These are phyloP conservation scores for Rhizopus sp. DNA, from an alignment of 371 early-diverging fungal genomes.

Conservation along the genomic window DNA sequence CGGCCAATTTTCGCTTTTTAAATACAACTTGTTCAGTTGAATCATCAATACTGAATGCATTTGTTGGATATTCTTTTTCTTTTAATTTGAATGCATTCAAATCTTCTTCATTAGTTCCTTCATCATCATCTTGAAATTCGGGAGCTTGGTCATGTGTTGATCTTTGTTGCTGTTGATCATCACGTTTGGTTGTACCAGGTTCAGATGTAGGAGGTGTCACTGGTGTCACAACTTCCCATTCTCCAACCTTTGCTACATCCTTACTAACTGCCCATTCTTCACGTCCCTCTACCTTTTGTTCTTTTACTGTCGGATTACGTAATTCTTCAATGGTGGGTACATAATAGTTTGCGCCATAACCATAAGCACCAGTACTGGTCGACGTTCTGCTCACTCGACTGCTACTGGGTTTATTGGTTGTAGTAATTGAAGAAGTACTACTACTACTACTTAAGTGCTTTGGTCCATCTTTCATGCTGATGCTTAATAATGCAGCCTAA, in stretches of 20 bases:
- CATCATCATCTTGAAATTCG: constrained; percentile 52
- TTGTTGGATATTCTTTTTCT: constrained; percentile 52
- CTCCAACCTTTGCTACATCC: constrained; percentile 36
- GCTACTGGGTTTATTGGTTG: not conserved
- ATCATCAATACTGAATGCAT: constrained; percentile 24
- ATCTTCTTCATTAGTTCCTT: constrained; percentile 51
- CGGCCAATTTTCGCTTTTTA: constrained; percentile 54
- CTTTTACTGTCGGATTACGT: constrained; percentile 14
- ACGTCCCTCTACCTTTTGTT: constrained; percentile 21
- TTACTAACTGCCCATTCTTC: constrained; percentile 43
- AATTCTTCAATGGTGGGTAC: constrained; percentile 23
- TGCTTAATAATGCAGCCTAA: constrained; percentile 13
- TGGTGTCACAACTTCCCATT: constrained; percentile 42
- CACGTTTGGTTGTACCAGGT: constrained; percentile 5
- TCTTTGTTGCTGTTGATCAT: constrained; percentile 14
- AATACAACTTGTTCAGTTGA: constrained; percentile 35
- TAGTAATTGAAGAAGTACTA: not conserved
- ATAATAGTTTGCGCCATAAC: constrained; percentile 11
- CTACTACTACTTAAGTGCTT: not conserved
- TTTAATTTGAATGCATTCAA: constrained; percentile 53
- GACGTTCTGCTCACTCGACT: not conserved
- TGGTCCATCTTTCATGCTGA: constrained; percentile 6
- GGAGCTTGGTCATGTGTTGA: constrained; percentile 36
- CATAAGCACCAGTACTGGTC: not conserved
- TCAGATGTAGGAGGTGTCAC: constrained; percentile 2